Conservation (phyloP, 495 filamentous ascomycete species). For the Platismatia glauca region DNA sequence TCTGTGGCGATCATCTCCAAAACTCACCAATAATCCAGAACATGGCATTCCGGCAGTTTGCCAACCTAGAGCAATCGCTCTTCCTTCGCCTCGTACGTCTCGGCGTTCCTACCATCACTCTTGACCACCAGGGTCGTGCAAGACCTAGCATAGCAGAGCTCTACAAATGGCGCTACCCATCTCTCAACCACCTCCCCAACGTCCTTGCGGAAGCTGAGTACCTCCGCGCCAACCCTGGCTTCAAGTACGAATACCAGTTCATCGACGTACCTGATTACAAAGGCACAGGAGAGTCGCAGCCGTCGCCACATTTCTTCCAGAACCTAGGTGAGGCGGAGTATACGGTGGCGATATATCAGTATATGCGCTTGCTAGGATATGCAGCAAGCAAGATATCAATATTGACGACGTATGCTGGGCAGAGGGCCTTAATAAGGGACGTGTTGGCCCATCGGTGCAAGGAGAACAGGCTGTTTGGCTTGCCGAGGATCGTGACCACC, state of each 20-base stretch:
- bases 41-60: constrained; percentile 90
- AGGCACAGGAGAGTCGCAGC: constrained; percentile 77
- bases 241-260: constrained; percentile 92
- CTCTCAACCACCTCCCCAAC: constrained; percentile 68
- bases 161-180: constrained; percentile 87
- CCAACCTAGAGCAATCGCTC: constrained; percentile 89
- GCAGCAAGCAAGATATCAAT: constrained; percentile 87
- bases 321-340: constrained; percentile 97
- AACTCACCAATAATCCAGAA: constrained; percentile 96
- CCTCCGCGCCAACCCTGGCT: constrained; percentile 77
- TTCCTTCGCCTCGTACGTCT: constrained; percentile 86
- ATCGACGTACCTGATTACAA: constrained; percentile 95
- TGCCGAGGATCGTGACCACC: constrained; percentile 84
- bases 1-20: constrained; percentile 93
- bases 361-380: constrained; percentile 95
- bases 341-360: constrained; percentile 88
- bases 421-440: constrained; percentile 82
- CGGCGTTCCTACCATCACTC: constrained; percentile 77
- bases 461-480: constrained; percentile 75
- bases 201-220: constrained; percentile 64
- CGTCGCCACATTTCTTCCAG: constrained; percentile 93
- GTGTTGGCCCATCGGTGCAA: constrained; percentile 78
- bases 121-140: constrained; percentile 89
- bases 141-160: constrained; percentile 78
- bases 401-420: constrained; percentile 90